These are phyloP conservation scores for Erythrophleum ivorense DNA, from an alignment of 331 rosid species.

Conservation along the genomic window DNA sequence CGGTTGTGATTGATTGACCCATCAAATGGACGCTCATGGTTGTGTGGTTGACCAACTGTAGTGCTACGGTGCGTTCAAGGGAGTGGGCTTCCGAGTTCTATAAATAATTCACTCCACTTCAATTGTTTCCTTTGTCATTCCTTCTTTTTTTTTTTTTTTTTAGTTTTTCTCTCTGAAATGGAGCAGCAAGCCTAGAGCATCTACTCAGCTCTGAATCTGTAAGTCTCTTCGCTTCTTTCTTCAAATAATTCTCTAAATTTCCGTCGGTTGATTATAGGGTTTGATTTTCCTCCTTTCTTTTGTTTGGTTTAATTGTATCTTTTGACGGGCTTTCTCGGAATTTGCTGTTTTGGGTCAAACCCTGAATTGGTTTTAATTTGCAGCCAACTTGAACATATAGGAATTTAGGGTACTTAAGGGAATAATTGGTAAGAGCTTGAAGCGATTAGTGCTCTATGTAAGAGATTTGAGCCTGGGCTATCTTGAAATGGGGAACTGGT, in stretches of 20 bases:
- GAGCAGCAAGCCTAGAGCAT: constrained; percentile 39
- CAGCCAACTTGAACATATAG: constrained; percentile 11
- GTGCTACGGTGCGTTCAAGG: constrained; percentile 30
- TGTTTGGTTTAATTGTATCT: neutral
- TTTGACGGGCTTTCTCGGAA: constrained; percentile 21
- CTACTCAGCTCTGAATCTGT: constrained; percentile 45
- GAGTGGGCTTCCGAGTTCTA: neutral
- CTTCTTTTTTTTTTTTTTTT: neutral
- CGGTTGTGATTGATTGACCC: constrained; percentile 48
- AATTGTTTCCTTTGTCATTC: constrained; percentile 33
- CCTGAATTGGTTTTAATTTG: constrained; percentile 37
- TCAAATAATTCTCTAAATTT: constrained; percentile 29
- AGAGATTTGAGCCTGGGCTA: constrained; percentile 31
- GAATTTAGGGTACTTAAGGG: constrained; percentile 14
- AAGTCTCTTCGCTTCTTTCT: constrained; percentile 27
- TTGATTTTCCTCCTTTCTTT: neutral
- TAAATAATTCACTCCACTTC: constrained; percentile 40
- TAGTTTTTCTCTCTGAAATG: constrained; percentile 29
- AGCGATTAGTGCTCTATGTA: constrained; percentile 2
- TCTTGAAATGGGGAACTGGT: constrained; percentile 25
- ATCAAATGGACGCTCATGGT: constrained; percentile 39
- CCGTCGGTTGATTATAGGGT: constrained; percentile 39
- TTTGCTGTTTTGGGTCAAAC: constrained; percentile 24
- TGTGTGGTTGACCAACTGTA: constrained; percentile 47
- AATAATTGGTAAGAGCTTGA: neutral